Base-by-base conservation (phyloP, 768 basidiomycete species). In the Macrolepiota fuliginosa region DNA sequence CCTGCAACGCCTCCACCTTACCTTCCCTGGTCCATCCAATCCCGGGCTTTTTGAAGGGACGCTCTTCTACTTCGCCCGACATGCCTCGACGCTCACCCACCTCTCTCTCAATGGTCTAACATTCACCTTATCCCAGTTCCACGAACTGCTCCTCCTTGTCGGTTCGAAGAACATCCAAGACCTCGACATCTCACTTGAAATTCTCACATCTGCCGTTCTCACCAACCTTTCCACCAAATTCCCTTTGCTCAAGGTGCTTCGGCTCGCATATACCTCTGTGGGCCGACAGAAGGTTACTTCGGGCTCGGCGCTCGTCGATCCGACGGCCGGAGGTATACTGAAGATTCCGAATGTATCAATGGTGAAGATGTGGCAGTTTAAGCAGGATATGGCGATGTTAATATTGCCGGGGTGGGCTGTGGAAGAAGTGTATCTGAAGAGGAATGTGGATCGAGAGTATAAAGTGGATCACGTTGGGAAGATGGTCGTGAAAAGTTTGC, bases 181-280 rank as follows among this genome's bases (percentile, higher is more conserved):
- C 9, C 42, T 61, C 19, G 42, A 54, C 9, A 54, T 61, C n/a
- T 61, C 59, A 6, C 32, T 61, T 3, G 59, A 61, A 22, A 32
- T 61, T n/a, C 59, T 61, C 52, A 61, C 59, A 22, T 61, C 59
- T 27, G 39, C 39, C 25, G 59, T 54, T 22, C 42, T 61, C 59
- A 45, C 35, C 17, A 61, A 61, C 52, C 53, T 61, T 17, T 54
- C 51, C 29, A 17, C 27, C n/a, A 61, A 61, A 36, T 61, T 46
- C 24, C 51, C 59, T 5, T 32, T 27, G 12, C 59, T 61, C 12
- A 29, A 36, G 3, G 24, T 42, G 13, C 29, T 61, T 12, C 40
- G 27, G 4, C 59, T 61, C 35, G 40, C 52, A 17, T 61, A 61
- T 32, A 25, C 40, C 40, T 54, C 53, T 25, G 42, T 61, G 1